These are phyloP conservation scores for Mycena citricolor DNA, from an alignment of 1,284 basidiomycete genomes.

Conservation along the genomic window DNA sequence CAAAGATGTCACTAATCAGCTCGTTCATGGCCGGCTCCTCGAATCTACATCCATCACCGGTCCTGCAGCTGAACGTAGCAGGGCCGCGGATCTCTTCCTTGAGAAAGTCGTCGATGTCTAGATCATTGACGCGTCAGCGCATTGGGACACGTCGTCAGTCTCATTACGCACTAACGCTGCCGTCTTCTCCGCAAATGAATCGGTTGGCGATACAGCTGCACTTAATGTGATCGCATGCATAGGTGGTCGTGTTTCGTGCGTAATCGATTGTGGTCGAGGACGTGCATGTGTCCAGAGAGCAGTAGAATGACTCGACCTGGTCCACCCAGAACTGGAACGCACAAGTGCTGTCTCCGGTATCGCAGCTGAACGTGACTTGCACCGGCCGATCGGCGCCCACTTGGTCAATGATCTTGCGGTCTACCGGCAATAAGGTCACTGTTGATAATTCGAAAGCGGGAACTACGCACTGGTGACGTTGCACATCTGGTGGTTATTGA, in stretches of 20 bases:
- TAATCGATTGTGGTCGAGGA: conserved; percentile 54
- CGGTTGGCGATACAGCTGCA: conserved; percentile 90
- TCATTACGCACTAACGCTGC: conserved; percentile 84
- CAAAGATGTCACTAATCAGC: conserved; percentile 92
- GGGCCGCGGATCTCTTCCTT: conserved; percentile 89
- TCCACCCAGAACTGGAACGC: conserved; percentile 98
- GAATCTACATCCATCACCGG: conserved; percentile 78
- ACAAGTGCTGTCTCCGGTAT: conserved; percentile 60
- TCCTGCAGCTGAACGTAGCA: conserved; percentile 82
- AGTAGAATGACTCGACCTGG: conserved; percentile 93
- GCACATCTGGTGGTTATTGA: conserved; percentile 95
- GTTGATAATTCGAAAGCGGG: conserved; percentile 6
- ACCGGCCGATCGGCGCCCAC: conserved; percentile 87
- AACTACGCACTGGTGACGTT: conserved; percentile 85
- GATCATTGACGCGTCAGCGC: neutral
- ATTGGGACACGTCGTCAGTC: neutral
- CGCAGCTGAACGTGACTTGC: conserved; percentile 94
- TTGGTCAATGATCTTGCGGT: conserved; percentile 38
- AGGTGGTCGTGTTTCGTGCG: conserved; percentile 72
- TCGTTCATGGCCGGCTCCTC: conserved; percentile 97
- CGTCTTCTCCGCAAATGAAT: conserved; percentile 95
- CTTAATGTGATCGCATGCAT: conserved; percentile 79
- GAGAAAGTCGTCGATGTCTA: conserved; percentile 94
- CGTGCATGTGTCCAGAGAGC: conserved; percentile 71
- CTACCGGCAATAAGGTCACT: conserved; percentile 24